phyloP scores from a whole-genome alignment of 495 filamentous ascomycete genomes.

The Stereocaulon alpinum region DNA sequence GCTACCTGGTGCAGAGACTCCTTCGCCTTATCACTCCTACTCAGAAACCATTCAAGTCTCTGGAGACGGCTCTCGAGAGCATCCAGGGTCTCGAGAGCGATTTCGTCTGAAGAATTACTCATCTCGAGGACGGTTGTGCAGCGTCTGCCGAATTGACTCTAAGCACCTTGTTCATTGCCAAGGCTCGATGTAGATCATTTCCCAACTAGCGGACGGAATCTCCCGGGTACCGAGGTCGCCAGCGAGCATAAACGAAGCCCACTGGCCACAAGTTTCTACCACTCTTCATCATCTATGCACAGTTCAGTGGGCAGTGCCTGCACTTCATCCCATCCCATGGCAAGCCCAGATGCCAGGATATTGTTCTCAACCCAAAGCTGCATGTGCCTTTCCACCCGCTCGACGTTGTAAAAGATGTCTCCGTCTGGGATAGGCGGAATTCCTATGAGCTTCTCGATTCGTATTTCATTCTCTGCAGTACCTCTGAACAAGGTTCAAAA shows the following conservation, averaged over 20 bases:
- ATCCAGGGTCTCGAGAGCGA: constrained; percentile 51
- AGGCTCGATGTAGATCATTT: neutral
- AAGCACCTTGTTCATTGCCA: neutral
- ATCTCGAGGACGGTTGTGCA: neutral
- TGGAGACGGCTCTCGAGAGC: constrained; percentile 67
- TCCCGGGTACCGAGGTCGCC: neutral
- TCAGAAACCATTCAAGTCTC: constrained; percentile 63
- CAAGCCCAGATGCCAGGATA: neutral
- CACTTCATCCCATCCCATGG: neutral
- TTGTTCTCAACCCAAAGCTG: neutral
- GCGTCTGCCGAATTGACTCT: neutral
- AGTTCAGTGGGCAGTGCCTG: neutral
- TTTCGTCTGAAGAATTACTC: neutral
- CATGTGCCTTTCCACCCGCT: neutral
- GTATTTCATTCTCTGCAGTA: no score
- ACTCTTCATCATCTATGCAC: neutral
- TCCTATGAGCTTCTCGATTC: no score
- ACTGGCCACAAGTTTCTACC: neutral
- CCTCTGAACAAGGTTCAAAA: neutral
- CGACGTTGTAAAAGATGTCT: no score
- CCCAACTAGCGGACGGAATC: neutral
- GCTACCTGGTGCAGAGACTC: constrained; percentile 34
- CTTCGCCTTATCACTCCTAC: constrained; percentile 41
- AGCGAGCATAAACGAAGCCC: neutral
- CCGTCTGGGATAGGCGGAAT: no score